Base-by-base conservation (phyloP, 805 yeast species). In the Hanseniaspora jakobsenii region DNA sequence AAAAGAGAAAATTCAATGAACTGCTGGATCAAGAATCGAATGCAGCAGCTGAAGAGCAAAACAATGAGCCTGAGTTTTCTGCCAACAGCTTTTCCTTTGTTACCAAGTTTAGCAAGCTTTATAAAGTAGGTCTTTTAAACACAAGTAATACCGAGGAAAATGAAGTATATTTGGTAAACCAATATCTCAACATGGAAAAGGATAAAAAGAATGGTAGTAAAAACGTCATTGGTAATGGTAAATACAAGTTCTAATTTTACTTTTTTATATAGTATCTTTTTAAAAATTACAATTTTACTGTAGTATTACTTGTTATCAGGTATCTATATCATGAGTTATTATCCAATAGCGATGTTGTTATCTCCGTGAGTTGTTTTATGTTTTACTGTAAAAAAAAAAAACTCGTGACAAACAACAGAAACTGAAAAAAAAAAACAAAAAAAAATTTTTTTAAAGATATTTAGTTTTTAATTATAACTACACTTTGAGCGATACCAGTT, bases 1-100 rank as follows among this genome's bases (percentile, higher is more conserved):
- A 42, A 23, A 42, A 42, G 24, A 42, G 46, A 42, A 42, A 42
- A 23, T 35, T 23, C 10, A 42, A 42, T 22, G 46, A 42, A 29
- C 21, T 42, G 14, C 10, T 42, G 13, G 46, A 42, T 35, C 12
- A 10, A 22, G 14, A 30, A 2, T 38, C 26, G 21, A 38, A 22
- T 14, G 36, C 9, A 4, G 39, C 34, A 12, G 36, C 28, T 7
- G 28, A 19, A 9, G 39, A 34, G 4, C 17, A 26, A 23, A 29
- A 39, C 7, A 28, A 17, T 28, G 26, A 21, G n/a, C n/a, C n/a
- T 12, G 32, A 39, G 2, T 17, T n/a, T 17, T 26, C 30, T 12
- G 32, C 6, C 6, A 24, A 24, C 10, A 7, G 36, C n/a, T 42
- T 42, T 21, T 12, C 18, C 8, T 35, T 42, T 21, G 35, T 35